These are phyloP conservation scores for Leishmania mexicana DNA, from an alignment of 208 protist genomes.

Conservation along the genomic window DNA sequence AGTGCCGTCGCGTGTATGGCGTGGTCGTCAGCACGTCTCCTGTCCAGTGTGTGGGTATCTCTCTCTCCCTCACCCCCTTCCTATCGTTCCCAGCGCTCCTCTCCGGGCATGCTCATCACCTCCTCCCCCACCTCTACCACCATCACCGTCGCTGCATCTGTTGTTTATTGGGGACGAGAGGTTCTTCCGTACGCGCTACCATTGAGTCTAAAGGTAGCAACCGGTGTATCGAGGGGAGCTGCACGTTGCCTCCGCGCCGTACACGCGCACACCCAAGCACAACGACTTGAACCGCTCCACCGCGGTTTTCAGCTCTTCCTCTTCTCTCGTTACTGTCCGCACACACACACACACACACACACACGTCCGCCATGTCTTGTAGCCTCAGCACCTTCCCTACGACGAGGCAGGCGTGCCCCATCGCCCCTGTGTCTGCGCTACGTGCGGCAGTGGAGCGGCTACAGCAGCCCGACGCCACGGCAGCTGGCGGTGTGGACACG, in stretches of 20 bases:
- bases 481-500: background rate
- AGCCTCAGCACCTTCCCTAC: conserved; percentile 27
- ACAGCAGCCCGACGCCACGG: conserved; percentile 16
- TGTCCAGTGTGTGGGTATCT: background rate
- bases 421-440: conserved; percentile 12
- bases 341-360: conserved; percentile 3
- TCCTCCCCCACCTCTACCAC: background rate
- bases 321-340: background rate
- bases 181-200: background rate
- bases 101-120: background rate
- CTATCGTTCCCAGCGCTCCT: background rate
- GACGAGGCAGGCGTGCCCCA: conserved; percentile 24
- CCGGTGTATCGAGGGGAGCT: background rate
- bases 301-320: background rate
- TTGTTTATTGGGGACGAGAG: no score
- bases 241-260: background rate
- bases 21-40: background rate
- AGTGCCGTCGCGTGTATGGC: background rate
- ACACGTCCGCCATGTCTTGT: conserved; percentile 19
- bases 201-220: background rate
- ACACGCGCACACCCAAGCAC: background rate
- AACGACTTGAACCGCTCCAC: background rate
- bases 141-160: background rate
- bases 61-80: background rate
- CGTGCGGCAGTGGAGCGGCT: conserved; percentile 26